Evolutionary conservation across 1,284 basidiomycete genomes (phyloP).

Genomic region (Ganoderma meredithae): DNA sequence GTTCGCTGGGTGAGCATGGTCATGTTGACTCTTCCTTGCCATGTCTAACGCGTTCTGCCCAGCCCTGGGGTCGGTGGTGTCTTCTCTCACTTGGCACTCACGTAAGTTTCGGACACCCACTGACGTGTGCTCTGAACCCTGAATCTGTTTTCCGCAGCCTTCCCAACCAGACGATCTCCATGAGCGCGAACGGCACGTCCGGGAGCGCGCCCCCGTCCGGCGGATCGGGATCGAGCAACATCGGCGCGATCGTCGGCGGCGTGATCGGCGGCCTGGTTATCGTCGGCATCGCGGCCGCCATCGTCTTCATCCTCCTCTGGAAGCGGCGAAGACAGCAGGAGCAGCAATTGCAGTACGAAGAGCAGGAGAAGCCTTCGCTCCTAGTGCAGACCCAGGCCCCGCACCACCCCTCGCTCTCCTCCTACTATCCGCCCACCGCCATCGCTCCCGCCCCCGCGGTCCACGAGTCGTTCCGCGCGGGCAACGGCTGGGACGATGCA

Average conservation of each 20-base stretch:
- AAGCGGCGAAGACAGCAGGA: constrained; percentile 8
- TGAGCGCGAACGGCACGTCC: not conserved
- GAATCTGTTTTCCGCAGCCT: constrained; percentile 18
- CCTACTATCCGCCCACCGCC: constrained; percentile 13
- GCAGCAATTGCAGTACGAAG: not conserved
- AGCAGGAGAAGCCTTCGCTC: constrained; percentile 10
- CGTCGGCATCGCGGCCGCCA: constrained; percentile 15
- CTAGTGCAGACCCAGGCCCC: not conserved
- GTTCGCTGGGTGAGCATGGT: constrained; percentile 30
- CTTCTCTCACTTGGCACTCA: constrained; percentile 35
- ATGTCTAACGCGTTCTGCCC: not conserved
- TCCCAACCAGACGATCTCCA: constrained; percentile 28
- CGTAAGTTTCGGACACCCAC: constrained; percentile 19
- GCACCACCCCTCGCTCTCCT: constrained; percentile 19
- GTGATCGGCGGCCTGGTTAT: constrained; percentile 28
- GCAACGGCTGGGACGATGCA: not conserved
- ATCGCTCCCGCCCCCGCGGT: not conserved
- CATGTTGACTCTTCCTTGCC: not conserved
- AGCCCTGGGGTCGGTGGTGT: constrained; percentile 34
- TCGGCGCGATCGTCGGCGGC: constrained; percentile 32
- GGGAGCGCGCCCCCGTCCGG: not conserved
- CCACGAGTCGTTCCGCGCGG: constrained; percentile 1
- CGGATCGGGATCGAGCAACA: not conserved
- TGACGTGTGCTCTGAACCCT: not conserved
- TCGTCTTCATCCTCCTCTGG: constrained; percentile 21